Percentiles rank a stretch among this genome's conserved stretches.
Conservation (phyloP, 768 basidiomycete genomes). For the Amanita molliuscula region DNA sequence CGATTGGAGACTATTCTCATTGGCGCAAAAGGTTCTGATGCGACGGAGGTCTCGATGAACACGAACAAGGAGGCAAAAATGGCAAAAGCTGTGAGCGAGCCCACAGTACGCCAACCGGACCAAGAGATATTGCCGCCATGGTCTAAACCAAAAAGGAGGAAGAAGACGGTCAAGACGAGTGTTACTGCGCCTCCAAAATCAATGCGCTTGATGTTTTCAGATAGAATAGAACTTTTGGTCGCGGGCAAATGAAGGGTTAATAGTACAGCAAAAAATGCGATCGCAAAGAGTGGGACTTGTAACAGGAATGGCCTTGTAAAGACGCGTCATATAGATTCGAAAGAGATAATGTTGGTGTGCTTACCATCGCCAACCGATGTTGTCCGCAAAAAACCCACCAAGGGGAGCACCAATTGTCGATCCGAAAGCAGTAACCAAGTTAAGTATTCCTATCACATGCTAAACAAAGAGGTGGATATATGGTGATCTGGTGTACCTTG, state of each 20-base stretch:
- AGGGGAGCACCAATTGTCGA: conserved; percentile 52
- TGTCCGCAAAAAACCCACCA: conserved; percentile 53
- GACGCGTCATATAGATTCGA: background rate
- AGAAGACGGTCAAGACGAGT: conserved; percentile 43
- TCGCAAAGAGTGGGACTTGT: conserved; percentile 45
- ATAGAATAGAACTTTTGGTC: conserved; percentile 13
- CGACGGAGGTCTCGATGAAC: conserved; percentile 36
- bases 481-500: conserved; percentile 33
- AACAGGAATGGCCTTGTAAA: conserved; percentile 41
- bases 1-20: conserved; percentile 39
- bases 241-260: conserved; percentile 44
- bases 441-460: conserved; percentile 33
- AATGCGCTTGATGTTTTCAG: conserved; percentile 44
- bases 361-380: conserved; percentile 59
- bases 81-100: conserved; percentile 23
- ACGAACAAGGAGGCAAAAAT: conserved; percentile 28
- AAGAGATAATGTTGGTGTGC: background rate
- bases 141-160: conserved; percentile 49
- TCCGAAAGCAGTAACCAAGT: conserved; percentile 50
- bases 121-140: conserved; percentile 41
- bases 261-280: conserved; percentile 43
- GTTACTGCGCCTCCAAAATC: conserved; percentile 52
- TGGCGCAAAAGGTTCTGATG: conserved; percentile 51
- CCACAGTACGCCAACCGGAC: conserved; percentile 27
- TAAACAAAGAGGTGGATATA: background rate